Conservation (phyloP, 2,329 filamentous ascomycete species). For the Sporothrix variecibatus region DNA sequence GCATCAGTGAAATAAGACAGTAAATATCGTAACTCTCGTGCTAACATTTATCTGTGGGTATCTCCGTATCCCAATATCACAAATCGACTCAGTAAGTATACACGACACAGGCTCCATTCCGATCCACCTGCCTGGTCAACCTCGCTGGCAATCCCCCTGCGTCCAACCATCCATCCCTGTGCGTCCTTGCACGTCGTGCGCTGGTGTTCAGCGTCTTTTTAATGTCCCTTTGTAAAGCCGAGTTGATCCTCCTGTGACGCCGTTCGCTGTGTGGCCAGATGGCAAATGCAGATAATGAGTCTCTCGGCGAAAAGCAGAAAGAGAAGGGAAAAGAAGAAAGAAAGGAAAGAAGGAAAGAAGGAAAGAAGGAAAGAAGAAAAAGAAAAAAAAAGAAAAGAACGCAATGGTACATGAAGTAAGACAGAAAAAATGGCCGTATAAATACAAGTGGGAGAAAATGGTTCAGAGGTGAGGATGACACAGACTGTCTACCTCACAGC, state of each 20-base stretch:
- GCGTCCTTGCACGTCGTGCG: background rate
- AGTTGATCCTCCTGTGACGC: constrained; percentile 15
- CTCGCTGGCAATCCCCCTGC: background rate
- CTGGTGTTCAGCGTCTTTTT: background rate
- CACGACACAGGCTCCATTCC: background rate
- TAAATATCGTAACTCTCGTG: background rate
- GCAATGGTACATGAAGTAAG: background rate
- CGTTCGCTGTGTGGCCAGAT: constrained; percentile 21
- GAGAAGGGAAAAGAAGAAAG: constrained; percentile 10
- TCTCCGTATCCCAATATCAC: background rate
- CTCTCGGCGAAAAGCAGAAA: background rate
- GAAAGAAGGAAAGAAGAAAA: background rate
- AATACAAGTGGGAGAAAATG: background rate
- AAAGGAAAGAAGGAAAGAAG: background rate
- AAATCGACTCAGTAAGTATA: background rate
- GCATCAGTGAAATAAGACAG: background rate
- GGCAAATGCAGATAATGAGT: background rate
- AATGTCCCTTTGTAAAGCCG: background rate
- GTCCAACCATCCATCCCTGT: background rate
- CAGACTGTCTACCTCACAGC: constrained; percentile 34
- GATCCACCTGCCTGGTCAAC: background rate
- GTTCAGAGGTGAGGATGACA: background rate
- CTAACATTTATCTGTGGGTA: background rate
- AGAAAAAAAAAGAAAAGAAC: background rate
- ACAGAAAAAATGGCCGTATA: background rate